Percentiles rank a stretch among this genome's conserved stretches.
phyloP scores from a whole-genome alignment of 2,329 filamentous ascomycete species.

The Colletotrichum scovillei region DNA sequence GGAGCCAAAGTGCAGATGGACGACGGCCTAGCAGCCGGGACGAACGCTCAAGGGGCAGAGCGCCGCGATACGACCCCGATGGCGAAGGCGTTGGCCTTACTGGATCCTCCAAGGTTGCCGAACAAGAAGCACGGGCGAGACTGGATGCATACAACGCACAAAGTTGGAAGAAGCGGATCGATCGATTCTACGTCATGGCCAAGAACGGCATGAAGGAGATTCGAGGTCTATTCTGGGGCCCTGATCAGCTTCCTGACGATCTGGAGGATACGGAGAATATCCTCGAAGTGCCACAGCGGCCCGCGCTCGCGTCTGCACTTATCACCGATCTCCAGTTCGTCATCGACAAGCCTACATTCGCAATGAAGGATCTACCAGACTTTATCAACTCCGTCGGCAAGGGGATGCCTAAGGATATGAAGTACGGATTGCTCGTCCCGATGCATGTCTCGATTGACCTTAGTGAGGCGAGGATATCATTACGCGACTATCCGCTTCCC shows the following conservation, averaged over 20 bases:
- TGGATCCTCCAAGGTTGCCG: slow-evolving; percentile 76
- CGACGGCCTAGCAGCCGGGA: slow-evolving; percentile 47
- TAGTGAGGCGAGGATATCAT: slow-evolving; percentile 86
- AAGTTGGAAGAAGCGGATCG: slow-evolving; percentile 93
- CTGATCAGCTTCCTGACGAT: slow-evolving; percentile 84
- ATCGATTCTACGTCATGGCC: slow-evolving; percentile 76
- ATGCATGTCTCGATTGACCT: slow-evolving; percentile 91
- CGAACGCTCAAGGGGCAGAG: slow-evolving; percentile 51
- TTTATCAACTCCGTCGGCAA: slow-evolving; percentile 95
- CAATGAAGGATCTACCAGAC: slow-evolving; percentile 80
- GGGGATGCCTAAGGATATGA: slow-evolving; percentile 91
- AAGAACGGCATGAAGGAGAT: slow-evolving; percentile 82
- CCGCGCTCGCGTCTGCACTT: slow-evolving; percentile 82
- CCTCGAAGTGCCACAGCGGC: slow-evolving; percentile 85
- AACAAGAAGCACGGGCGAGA: slow-evolving; percentile 79
- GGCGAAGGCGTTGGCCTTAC: slow-evolving; percentile 76
- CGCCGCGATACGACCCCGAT: slow-evolving; percentile 83
- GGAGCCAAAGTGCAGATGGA: slow-evolving; percentile 69
- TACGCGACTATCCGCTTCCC: slow-evolving; percentile 94
- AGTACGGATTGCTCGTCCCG: slow-evolving; percentile 89
- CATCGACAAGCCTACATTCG: slow-evolving; percentile 94
- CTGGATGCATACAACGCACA: slow-evolving; percentile 85
- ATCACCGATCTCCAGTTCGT: slow-evolving; percentile 87
- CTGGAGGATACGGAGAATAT: slow-evolving; percentile 86
- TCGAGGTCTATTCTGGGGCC: slow-evolving; percentile 83